These are phyloP conservation scores for Lasiosphaeriaceae sp. DNA, from an alignment of 495 filamentous ascomycete genomes.

Conservation along the genomic window DNA sequence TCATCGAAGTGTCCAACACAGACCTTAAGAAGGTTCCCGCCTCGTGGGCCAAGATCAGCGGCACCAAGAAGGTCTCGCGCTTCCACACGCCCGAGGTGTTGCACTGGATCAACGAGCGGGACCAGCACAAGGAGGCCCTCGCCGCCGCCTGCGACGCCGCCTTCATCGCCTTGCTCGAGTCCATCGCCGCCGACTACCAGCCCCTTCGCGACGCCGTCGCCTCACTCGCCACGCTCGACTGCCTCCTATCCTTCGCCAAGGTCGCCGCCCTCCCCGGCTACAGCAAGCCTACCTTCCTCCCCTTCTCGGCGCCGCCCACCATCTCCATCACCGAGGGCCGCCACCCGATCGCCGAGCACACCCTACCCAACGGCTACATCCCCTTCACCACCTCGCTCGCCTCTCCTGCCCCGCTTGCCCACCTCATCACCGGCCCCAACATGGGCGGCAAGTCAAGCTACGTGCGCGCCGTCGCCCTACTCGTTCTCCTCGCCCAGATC, in stretches of 20 bases:
- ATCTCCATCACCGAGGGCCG: constrained; percentile 74
- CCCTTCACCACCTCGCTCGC: constrained; percentile 78
- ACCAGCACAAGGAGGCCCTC: constrained; percentile 91
- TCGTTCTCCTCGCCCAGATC: constrained; percentile 90
- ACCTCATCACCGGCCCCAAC: constrained; percentile 94
- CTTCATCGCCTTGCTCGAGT: constrained; percentile 62
- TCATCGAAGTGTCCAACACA: constrained; percentile 83
- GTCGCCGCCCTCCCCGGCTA: constrained; percentile 87
- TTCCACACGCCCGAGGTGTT: constrained; percentile 94
- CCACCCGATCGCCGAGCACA: constrained; percentile 95
- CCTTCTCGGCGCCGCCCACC: constrained; percentile 54
- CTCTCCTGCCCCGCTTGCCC: constrained; percentile 58
- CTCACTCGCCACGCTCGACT: constrained; percentile 84
- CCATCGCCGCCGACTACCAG: constrained; percentile 80
- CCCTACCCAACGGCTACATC: constrained; percentile 83
- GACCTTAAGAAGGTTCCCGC: constrained; percentile 82
- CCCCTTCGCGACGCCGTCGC: constrained; percentile 82
- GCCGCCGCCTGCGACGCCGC: constrained; percentile 91
- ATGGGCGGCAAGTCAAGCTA: constrained; percentile 98
- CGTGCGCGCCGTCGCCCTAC: constrained; percentile 85
- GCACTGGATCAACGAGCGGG: constrained; percentile 75
- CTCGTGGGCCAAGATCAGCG: constrained; percentile 89
- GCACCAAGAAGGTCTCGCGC: constrained; percentile 86
- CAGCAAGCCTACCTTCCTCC: constrained; percentile 72
- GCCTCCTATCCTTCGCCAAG: constrained; percentile 77